Evolutionary conservation across 73 alveolate genomes (phyloP).

Genomic region (Blepharisma stoltei): DNA sequence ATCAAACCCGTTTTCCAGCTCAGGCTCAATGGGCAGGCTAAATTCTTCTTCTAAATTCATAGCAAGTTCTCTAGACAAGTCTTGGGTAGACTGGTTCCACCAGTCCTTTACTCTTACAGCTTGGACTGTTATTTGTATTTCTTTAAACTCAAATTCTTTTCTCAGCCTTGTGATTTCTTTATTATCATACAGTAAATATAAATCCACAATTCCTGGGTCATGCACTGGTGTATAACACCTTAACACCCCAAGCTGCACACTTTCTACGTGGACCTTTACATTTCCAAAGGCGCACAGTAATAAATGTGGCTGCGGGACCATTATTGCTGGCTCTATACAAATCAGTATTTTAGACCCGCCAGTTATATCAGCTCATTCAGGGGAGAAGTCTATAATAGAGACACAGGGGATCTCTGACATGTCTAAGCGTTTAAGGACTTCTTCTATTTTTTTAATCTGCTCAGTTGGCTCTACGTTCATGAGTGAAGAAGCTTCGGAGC

Average conservation of each 20-base stretch:
- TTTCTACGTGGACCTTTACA: conserved; percentile 45
- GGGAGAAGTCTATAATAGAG: conserved; percentile 56
- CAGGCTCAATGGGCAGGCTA: too few relatives aligned
- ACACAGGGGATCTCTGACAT: background rate
- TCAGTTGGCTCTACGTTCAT: background rate
- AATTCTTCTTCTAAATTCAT: background rate
- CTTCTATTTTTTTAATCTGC: background rate
- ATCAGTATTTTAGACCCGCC: conserved; percentile 59
- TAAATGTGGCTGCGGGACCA: conserved; percentile 34
- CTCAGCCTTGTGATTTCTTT: conserved; percentile 30
- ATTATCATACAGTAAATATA: conserved; percentile 42
- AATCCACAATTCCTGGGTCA: conserved; percentile 48
- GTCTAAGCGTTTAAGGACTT: background rate
- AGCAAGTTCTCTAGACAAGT: background rate
- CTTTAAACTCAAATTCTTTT: conserved; percentile 20
- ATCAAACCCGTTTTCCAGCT: background rate
- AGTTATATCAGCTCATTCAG: conserved; percentile 66
- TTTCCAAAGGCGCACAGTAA: conserved; percentile 49
- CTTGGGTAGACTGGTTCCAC: background rate
- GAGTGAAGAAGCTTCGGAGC: background rate
- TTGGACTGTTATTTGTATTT: background rate
- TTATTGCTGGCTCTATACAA: conserved; percentile 42
- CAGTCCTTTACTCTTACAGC: background rate
- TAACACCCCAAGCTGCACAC: conserved; percentile 52
- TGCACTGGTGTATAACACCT: conserved; percentile 66